Percentiles rank a stretch among this genome's conserved stretches.
Conservation (phyloP, 768 basidiomycete species). For the Tephrocybe sp. region DNA sequence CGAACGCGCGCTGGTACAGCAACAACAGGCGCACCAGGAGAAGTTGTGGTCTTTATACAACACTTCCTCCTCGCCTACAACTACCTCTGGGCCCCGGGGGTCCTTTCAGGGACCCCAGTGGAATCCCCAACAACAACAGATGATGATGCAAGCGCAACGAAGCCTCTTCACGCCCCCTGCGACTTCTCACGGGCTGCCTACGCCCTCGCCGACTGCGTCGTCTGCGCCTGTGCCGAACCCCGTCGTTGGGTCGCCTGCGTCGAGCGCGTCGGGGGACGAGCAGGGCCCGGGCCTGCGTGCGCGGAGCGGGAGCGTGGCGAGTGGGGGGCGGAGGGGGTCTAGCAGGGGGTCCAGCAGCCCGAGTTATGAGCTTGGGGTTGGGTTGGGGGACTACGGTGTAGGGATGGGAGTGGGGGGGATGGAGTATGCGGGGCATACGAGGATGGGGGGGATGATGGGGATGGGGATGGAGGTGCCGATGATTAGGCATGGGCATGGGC, state of each 20-base stretch:
- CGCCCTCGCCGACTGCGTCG: conserved; percentile 19
- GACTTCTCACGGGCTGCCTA: conserved; percentile 34
- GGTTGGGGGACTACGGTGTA: not conserved
- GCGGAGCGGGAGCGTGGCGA: conserved; percentile 9
- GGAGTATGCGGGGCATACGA: not conserved
- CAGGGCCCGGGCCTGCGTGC: not conserved
- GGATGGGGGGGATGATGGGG: not conserved
- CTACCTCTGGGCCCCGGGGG: conserved; percentile 17
- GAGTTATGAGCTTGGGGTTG: conserved; percentile 20
- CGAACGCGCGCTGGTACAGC: conserved; percentile 16
- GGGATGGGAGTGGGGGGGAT: not conserved
- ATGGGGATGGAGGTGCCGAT: conserved; percentile 2
- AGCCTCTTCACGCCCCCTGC: conserved; percentile 44
- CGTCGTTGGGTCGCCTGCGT: conserved; percentile 9
- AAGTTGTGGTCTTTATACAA: conserved; percentile 33
- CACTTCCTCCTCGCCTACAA: conserved; percentile 23
- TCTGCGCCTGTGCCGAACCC: no score
- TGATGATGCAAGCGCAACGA: conserved; percentile 30
- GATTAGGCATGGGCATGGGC: conserved; percentile 7
- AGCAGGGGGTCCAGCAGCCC: conserved; percentile 15
- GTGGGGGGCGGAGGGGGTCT: not conserved
- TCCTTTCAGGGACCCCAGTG: conserved; percentile 12
- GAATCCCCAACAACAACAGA: conserved; percentile 19
- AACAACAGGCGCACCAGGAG: conserved; percentile 18
- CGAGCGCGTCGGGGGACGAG: conserved; percentile 1